phyloP scores from a whole-genome alignment of 345 rosid genomes.

The Gossypium sturtianum region DNA sequence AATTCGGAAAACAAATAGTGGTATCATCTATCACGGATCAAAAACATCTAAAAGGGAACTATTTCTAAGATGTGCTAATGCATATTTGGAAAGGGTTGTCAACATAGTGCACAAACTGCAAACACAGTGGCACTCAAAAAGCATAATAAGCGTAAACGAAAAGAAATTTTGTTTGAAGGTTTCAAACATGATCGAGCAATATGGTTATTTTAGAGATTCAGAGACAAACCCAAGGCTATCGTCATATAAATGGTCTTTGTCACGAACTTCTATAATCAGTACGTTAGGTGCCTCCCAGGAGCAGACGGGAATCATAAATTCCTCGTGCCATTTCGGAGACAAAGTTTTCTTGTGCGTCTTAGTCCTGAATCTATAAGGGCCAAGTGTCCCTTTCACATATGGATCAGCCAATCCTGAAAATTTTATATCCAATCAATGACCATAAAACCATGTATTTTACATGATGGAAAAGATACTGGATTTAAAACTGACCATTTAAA shows the following conservation, averaged over 20 bases:
- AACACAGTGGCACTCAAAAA: neutral
- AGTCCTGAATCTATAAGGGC: slow-evolving; percentile 71
- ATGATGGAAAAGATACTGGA: neutral
- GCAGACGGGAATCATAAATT: slow-evolving; percentile 66
- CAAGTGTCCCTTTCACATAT: slow-evolving; percentile 88
- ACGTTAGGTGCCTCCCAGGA: slow-evolving; percentile 70
- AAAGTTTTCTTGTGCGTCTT: slow-evolving; percentile 60
- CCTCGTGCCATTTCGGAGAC: slow-evolving; percentile 89
- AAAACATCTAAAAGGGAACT: neutral
- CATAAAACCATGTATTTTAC: neutral
- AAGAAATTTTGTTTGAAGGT: neutral
- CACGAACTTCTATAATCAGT: slow-evolving; percentile 67
- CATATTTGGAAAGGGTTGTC: neutral
- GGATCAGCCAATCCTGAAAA: slow-evolving; percentile 91
- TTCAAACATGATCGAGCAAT: neutral
- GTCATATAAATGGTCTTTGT: slow-evolving; percentile 79
- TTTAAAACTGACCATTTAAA: slow-evolving; percentile 54
- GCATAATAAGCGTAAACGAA: neutral
- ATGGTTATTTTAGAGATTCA: neutral
- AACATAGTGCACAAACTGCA: neutral
- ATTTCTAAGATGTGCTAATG: neutral
- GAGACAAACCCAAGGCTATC: slow-evolving; percentile 76
- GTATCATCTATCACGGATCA: neutral
- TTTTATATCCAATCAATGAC: slow-evolving; percentile 4
- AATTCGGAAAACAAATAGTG: neutral